phyloP scores from a whole-genome alignment of 2,329 filamentous ascomycete genomes.

The Aurifilum marmelostoma region DNA sequence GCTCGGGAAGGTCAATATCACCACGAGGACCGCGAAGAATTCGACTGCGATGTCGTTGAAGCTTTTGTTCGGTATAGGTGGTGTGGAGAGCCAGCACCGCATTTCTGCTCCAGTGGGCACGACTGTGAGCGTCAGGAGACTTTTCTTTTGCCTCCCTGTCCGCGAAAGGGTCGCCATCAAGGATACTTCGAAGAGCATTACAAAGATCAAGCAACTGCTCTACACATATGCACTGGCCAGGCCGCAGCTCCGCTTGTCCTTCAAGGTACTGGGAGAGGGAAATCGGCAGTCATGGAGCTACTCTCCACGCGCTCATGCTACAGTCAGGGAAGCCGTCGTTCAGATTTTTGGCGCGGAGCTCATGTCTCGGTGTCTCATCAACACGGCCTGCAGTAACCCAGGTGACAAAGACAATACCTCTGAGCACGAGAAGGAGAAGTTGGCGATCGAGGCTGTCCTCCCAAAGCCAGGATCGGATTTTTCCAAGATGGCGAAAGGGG shows the following conservation, averaged over 20 bases:
- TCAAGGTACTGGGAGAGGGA: constrained; percentile 58
- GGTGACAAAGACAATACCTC: neutral
- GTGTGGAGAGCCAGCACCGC: constrained; percentile 42
- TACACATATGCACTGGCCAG: constrained; percentile 68
- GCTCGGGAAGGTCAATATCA: constrained; percentile 63
- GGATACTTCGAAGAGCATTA: constrained; percentile 58
- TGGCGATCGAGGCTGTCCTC: constrained; percentile 60
- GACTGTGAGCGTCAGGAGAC: constrained; percentile 61
- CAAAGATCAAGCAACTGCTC: constrained; percentile 62
- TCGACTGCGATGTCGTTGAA: constrained; percentile 56
- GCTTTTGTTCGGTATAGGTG: constrained; percentile 47
- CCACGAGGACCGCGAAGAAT: constrained; percentile 66
- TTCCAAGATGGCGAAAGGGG: constrained; percentile 50
- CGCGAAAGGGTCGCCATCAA: constrained; percentile 62
- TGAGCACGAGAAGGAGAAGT: constrained; percentile 35
- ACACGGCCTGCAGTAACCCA: constrained; percentile 27
- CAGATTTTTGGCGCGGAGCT: constrained; percentile 65
- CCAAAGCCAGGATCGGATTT: constrained; percentile 53
- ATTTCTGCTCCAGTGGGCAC: constrained; percentile 67
- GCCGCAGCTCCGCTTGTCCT: constrained; percentile 61
- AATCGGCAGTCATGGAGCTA: constrained; percentile 64
- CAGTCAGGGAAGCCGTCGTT: constrained; percentile 60
- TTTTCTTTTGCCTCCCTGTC: constrained; percentile 67
- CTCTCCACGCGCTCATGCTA: constrained; percentile 54
- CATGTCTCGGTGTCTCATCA: constrained; percentile 57